Percentiles rank a stretch among this genome's conserved stretches.
phyloP scores from a whole-genome alignment of 2,329 filamentous ascomycete species.

The Penicillium sp. region DNA sequence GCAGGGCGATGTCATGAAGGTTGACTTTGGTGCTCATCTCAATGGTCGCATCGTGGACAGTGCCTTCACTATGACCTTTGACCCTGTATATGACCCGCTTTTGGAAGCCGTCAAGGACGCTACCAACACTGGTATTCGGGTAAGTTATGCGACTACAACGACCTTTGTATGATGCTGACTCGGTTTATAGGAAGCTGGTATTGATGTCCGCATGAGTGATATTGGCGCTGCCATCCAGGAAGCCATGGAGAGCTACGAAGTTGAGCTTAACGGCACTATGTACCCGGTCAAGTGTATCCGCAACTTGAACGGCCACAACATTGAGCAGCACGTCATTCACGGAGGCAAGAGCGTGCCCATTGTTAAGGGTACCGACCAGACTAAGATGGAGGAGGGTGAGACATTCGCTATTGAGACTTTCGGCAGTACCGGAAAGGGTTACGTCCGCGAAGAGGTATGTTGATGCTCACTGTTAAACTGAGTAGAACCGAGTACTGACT shows the following conservation, averaged over 20 bases:
- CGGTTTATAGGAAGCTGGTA: constrained; percentile 71
- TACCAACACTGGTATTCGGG: constrained; percentile 72
- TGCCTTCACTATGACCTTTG: constrained; percentile 68
- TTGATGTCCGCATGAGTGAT: constrained; percentile 85
- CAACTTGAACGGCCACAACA: constrained; percentile 87
- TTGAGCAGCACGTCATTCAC: constrained; percentile 85
- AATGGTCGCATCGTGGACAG: constrained; percentile 71
- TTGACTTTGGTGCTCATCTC: constrained; percentile 70
- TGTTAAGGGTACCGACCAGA: constrained; percentile 81
- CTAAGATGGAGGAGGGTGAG: constrained; percentile 97
- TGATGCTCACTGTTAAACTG: neutral
- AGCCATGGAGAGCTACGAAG: constrained; percentile 89
- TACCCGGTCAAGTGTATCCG: constrained; percentile 82
- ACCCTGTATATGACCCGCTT: constrained; percentile 68
- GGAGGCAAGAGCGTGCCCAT: constrained; percentile 91
- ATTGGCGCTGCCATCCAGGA: constrained; percentile 84
- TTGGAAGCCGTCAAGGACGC: constrained; percentile 66
- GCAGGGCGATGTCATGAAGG: constrained; percentile 70
- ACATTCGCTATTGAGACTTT: constrained; percentile 96
- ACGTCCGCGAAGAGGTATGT: constrained; percentile 78
- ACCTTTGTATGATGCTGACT: constrained; percentile 11
- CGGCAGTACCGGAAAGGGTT: constrained; percentile 86
- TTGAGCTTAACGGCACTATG: constrained; percentile 75
- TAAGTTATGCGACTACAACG: constrained; percentile 27
- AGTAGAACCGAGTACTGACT: constrained; percentile 5